These are phyloP conservation scores for Solanum pennellii DNA, from an alignment of 257 asterid genomes.

Conservation along the genomic window DNA sequence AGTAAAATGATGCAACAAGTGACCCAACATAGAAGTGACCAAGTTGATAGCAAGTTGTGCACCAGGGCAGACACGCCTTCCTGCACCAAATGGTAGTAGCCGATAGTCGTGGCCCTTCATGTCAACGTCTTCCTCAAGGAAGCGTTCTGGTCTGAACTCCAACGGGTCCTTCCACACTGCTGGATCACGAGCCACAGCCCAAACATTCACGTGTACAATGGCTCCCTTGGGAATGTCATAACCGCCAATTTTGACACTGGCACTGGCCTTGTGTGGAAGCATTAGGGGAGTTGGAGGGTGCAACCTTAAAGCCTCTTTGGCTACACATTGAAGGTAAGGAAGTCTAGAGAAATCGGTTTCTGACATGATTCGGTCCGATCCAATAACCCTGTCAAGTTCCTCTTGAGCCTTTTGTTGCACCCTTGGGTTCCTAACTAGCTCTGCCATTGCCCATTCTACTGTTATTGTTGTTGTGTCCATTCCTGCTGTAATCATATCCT, in stretches of 20 bases:
- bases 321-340: slow-evolving; percentile 56
- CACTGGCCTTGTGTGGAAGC: slow-evolving; percentile 74
- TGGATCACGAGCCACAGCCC: slow-evolving; percentile 81
- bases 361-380: slow-evolving; percentile 46
- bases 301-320: slow-evolving; percentile 61
- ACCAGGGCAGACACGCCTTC: slow-evolving; percentile 75
- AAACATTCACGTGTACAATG: slow-evolving; percentile 60
- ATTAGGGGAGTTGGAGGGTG: slow-evolving; percentile 82
- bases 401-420: slow-evolving; percentile 78
- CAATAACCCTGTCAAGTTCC: slow-evolving; percentile 64
- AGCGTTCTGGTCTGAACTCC: slow-evolving; percentile 71
- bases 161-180: slow-evolving; percentile 56
- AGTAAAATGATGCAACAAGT: slow-evolving; percentile 55
- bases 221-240: slow-evolving; percentile 74
- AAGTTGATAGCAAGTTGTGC: slow-evolving; percentile 67
- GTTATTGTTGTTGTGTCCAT: slow-evolving; percentile 89
- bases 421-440: slow-evolving; percentile 67
- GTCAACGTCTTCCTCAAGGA: slow-evolving; percentile 66
- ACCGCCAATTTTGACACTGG: slow-evolving; percentile 61
- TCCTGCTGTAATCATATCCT: slow-evolving; percentile 92
- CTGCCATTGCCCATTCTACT: slow-evolving; percentile 83
- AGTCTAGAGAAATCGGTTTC: slow-evolving; percentile 59
- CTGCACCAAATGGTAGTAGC: slow-evolving; percentile 74
- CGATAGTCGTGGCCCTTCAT: slow-evolving; percentile 78
- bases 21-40: slow-evolving; percentile 66